Conservation (phyloP, 768 basidiomycete genomes). For the Rhizopogon sp. region DNA sequence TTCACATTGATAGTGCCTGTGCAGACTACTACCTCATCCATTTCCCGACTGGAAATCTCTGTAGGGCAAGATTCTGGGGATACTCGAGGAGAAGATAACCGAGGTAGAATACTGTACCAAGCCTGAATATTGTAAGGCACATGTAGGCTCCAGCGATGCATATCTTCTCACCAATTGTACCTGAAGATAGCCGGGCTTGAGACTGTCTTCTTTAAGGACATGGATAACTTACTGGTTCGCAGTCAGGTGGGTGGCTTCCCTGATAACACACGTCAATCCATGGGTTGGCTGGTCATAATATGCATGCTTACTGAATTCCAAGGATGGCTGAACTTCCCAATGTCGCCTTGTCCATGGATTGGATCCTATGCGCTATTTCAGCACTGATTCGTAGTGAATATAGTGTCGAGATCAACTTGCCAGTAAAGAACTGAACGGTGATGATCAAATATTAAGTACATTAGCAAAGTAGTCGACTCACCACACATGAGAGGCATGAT, state of each 20-base stretch:
- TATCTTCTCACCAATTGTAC: slow-evolving; percentile 47
- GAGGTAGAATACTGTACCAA: slow-evolving; percentile 63
- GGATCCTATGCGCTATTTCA: slow-evolving; percentile 36
- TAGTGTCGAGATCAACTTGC: slow-evolving; percentile 19
- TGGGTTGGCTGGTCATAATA: neutral
- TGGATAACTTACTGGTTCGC: slow-evolving; percentile 45
- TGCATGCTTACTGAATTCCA: slow-evolving; percentile 46
- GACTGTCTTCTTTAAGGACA: neutral
- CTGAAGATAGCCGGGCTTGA: slow-evolving; percentile 21
- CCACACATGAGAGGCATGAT: slow-evolving; percentile 60
- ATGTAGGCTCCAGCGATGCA: neutral
- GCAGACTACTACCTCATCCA: slow-evolving; percentile 56
- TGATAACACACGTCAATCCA: slow-evolving; percentile 16
- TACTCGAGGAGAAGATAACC: slow-evolving; percentile 54
- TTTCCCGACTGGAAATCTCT: slow-evolving; percentile 62
- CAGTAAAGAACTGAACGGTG: slow-evolving; percentile 39
- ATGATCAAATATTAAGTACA: slow-evolving; percentile 6
- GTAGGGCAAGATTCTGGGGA: slow-evolving; percentile 62
- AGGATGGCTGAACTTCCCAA: slow-evolving; percentile 57
- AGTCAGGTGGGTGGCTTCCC: slow-evolving; percentile 50
- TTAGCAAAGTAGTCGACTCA: slow-evolving; percentile 26
- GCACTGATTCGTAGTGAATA: neutral
- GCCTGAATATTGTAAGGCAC: slow-evolving; percentile 29
- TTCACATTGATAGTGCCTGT: neutral
- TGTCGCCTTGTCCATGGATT: slow-evolving; percentile 68